A percentile compares a stretch with the other conserved stretches of the same genome.
Conservation (phyloP, 148 eudicot species). For the Chenopodium berlandieri region DNA sequence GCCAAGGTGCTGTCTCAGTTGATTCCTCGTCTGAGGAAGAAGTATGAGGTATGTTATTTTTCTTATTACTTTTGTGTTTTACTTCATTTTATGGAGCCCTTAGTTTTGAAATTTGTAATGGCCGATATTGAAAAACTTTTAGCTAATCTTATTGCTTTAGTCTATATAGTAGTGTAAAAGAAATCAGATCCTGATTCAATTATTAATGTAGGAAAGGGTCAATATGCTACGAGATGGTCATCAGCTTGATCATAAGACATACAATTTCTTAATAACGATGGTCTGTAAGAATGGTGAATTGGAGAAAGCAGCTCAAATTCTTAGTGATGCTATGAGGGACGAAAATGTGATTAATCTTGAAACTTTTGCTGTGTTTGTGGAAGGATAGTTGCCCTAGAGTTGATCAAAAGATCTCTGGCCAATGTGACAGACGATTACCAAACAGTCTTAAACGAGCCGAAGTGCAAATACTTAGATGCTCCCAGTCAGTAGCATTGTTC, state of each 20-base stretch:
- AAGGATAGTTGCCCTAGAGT: slow-evolving; percentile 12
- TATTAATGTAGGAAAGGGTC: background rate
- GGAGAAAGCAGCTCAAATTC: slow-evolving; percentile 15
- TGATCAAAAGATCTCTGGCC: background rate
- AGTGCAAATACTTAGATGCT: slow-evolving; percentile 5
- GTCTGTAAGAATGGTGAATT: slow-evolving; percentile 6
- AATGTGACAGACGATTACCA: slow-evolving; percentile 1
- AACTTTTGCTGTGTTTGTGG: slow-evolving; percentile 13
- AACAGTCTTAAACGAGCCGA: slow-evolving; percentile 11
- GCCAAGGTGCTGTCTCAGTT: slow-evolving; percentile 49
- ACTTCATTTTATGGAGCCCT: background rate
- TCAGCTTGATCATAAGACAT: slow-evolving; percentile 3
- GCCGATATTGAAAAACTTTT: background rate
- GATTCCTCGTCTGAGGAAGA: slow-evolving; percentile 53
- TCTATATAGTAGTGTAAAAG: background rate
- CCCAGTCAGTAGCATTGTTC: background rate
- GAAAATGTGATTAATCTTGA: slow-evolving; percentile 13
- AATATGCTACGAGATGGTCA: slow-evolving; percentile 8
- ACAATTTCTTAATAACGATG: slow-evolving; percentile 18
- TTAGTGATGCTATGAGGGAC: slow-evolving; percentile 5
- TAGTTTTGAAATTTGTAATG: background rate
- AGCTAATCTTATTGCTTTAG: background rate
- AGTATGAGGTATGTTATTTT: slow-evolving; percentile 40
- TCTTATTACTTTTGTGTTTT: too few relatives aligned
- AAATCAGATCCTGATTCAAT: background rate